Conservation (phyloP, 2,329 filamentous ascomycete species). For the Aspergillus costaricaensis region DNA sequence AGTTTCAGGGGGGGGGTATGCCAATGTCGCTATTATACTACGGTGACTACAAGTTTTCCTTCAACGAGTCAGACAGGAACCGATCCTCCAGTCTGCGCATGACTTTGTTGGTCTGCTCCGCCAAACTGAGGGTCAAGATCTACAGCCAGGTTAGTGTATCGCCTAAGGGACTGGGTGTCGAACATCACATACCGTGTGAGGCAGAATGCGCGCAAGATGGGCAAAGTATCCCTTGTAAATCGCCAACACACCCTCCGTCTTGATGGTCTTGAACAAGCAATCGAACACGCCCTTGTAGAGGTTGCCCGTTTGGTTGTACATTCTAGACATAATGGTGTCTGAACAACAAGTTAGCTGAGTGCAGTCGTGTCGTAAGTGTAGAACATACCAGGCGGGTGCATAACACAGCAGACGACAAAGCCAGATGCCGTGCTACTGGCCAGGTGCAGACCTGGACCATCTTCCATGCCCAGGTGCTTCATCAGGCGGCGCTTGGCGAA, state of each 20-base stretch:
- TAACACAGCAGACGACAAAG: slow-evolving; percentile 94
- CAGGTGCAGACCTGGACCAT: slow-evolving; percentile 85
- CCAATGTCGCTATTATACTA: neutral
- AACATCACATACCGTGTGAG: slow-evolving; percentile 68
- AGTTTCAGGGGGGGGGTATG: neutral
- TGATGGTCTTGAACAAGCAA: slow-evolving; percentile 85
- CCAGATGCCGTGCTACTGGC: slow-evolving; percentile 86
- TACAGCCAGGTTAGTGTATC: slow-evolving; percentile 34
- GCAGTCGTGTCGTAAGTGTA: neutral
- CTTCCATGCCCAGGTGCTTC: slow-evolving; percentile 82
- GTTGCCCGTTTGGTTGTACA: slow-evolving; percentile 99
- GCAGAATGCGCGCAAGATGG: slow-evolving; percentile 88
- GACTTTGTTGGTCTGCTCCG: slow-evolving; percentile 95
- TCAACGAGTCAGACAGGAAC: slow-evolving; percentile 51
- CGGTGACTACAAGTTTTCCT: slow-evolving; percentile 48
- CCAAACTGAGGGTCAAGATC: slow-evolving; percentile 87
- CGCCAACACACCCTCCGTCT: slow-evolving; percentile 85
- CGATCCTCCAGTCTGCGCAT: slow-evolving; percentile 75
- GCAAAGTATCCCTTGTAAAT: slow-evolving; percentile 98
- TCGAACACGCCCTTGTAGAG: slow-evolving; percentile 93
- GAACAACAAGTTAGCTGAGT: slow-evolving; percentile 13
- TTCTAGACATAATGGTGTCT: slow-evolving; percentile 97
- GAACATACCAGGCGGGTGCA: slow-evolving; percentile 85
- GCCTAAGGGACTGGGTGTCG: neutral
- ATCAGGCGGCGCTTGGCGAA: slow-evolving; percentile 88